Conservation (phyloP, 1,284 basidiomycete species). For the Cutaneotrichosporon sp. region DNA sequence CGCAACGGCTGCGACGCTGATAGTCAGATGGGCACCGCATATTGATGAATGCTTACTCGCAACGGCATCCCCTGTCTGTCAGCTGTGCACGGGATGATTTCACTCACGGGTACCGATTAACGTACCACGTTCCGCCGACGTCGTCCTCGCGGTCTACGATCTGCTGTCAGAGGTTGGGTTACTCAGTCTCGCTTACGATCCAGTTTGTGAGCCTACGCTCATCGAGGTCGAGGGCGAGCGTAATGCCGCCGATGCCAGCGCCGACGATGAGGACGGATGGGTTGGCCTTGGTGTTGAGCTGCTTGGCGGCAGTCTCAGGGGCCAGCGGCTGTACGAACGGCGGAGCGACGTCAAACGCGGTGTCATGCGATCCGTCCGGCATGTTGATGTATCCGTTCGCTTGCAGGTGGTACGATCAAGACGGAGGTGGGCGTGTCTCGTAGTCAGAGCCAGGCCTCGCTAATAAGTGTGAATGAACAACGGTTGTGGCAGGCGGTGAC, state of each 20-base stretch:
- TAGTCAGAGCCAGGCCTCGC: not conserved
- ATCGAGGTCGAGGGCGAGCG: constrained; percentile 8
- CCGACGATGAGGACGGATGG: constrained; percentile 12
- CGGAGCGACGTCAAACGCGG: not conserved
- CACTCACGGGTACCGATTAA: constrained; percentile 22
- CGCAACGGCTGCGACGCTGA: constrained; percentile 17
- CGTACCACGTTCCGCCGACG: constrained; percentile 30
- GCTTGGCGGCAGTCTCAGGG: not conserved
- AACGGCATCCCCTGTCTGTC: constrained; percentile 28
- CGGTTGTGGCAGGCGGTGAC: no score
- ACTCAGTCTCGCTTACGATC: not conserved
- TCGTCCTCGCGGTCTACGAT: constrained; percentile 31
- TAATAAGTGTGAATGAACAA: no score
- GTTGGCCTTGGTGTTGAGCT: constrained; percentile 1
- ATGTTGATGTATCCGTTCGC: not conserved
- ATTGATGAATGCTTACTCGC: constrained; percentile 27
- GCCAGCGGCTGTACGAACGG: not conserved
- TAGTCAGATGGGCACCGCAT: not conserved
- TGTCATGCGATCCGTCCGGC: not conserved
- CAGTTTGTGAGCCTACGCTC: constrained; percentile 12
- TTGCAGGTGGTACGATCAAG: not conserved
- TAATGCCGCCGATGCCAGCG: constrained; percentile 9
- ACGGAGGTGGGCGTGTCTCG: not conserved
- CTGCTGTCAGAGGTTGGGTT: constrained; percentile 2
- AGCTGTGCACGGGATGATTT: not conserved